Evolutionary conservation across 352 stramenopile species (phyloP).

Genomic region (Plasmopara muralis): DNA sequence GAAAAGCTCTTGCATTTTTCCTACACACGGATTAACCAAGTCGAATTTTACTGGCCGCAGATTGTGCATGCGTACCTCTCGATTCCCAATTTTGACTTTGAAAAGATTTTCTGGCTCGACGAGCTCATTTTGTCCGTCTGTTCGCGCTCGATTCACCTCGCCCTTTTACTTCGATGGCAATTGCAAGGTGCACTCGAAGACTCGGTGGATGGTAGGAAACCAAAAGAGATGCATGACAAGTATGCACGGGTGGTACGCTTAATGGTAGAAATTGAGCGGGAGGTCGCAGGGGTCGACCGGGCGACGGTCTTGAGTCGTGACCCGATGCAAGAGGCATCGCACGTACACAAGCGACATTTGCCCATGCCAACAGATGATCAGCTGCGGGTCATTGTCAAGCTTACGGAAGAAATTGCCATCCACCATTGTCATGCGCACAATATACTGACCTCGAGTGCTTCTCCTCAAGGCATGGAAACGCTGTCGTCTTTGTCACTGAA

Average conservation of each 20-base stretch:
- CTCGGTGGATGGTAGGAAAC: conserved; percentile 67
- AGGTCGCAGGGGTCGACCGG: conserved; percentile 68
- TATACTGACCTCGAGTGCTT: conserved; percentile 16
- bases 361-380: conserved; percentile 82
- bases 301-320: conserved; percentile 56
- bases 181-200: conserved; percentile 83
- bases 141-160: conserved; percentile 80
- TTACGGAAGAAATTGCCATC: conserved; percentile 67
- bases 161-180: conserved; percentile 79
- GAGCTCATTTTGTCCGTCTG: conserved; percentile 85
- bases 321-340: conserved; percentile 19
- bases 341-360: conserved; percentile 51
- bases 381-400: conserved; percentile 68
- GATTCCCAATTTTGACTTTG: conserved; percentile 85
- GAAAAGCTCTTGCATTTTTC: conserved; percentile 81
- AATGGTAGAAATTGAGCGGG: conserved; percentile 83
- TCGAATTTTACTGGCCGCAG: conserved; percentile 90
- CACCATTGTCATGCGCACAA: conserved; percentile 53
- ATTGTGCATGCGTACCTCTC: conserved; percentile 86
- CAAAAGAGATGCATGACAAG: conserved; percentile 82
- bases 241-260: conserved; percentile 76
- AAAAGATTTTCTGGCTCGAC: conserved; percentile 88
- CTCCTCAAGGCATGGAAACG: conserved; percentile 20
- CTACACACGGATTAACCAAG: conserved; percentile 85
- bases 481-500: conserved; percentile 36